phyloP scores from a whole-genome alignment of 805 yeast genomes.

The Hanseniaspora nectarophila region DNA sequence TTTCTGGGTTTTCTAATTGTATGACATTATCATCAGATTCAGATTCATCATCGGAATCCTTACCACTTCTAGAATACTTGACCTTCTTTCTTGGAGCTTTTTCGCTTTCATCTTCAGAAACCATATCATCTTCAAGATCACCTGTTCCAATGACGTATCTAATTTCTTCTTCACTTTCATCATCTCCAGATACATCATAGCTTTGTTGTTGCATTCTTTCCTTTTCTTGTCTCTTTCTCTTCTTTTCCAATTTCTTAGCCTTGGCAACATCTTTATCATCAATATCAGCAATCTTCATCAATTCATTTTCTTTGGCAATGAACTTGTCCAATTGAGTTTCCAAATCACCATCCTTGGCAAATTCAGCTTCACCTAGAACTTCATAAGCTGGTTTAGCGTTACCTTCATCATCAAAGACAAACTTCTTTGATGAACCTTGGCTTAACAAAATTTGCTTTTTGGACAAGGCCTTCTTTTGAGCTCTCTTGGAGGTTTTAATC shows the following conservation, averaged over 20 bases:
- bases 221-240: constrained; percentile 71
- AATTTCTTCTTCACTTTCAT: constrained; percentile 19
- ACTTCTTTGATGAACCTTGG: constrained; percentile 61
- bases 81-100: constrained; percentile 30
- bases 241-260: constrained; percentile 74
- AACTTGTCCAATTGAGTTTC: constrained; percentile 54
- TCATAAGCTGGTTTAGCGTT: constrained; percentile 83
- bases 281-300: constrained; percentile 59
- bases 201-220: constrained; percentile 44
- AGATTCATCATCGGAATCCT: constrained; percentile 26
- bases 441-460: constrained; percentile 57
- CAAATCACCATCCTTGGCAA: constrained; percentile 59
- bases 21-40: constrained; percentile 31
- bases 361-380: constrained; percentile 79
- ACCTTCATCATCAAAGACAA: constrained; percentile 91
- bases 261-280: constrained; percentile 68
- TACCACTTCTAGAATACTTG: constrained; percentile 24
- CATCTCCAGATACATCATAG: constrained; percentile 21
- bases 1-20: constrained; percentile 79
- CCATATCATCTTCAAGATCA: constrained; percentile 28
- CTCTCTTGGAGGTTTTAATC: constrained; percentile 67
- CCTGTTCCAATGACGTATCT: constrained; percentile 27
- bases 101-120: constrained; percentile 24
- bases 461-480: constrained; percentile 73
- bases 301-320: constrained; percentile 51